phyloP scores from a whole-genome alignment of 2,329 filamentous ascomycete species.

The Chrysosphaeria jannelii region DNA sequence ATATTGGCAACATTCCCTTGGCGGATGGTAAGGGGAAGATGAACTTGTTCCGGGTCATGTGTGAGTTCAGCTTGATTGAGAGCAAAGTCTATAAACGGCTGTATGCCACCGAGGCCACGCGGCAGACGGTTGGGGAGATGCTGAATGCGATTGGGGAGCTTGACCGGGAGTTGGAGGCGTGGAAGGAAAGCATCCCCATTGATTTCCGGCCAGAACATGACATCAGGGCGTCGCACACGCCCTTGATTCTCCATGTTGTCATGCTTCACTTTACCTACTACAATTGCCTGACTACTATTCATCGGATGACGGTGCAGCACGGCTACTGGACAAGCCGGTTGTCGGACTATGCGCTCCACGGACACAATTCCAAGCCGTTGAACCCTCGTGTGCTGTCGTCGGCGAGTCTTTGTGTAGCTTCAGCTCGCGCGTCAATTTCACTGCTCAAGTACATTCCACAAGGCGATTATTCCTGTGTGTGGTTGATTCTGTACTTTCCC shows the following conservation, averaged over 20 bases:
- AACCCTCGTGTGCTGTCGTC: conserved; percentile 90
- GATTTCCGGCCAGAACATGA: conserved; percentile 95
- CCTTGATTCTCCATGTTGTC: conserved; percentile 78
- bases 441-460: conserved; percentile 89
- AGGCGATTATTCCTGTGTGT: conserved; percentile 81
- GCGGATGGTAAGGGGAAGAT: conserved; percentile 73
- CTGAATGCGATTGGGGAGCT: conserved; percentile 89
- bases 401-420: conserved; percentile 71
- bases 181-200: conserved; percentile 85
- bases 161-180: conserved; percentile 66
- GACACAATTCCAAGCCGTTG: conserved; percentile 63
- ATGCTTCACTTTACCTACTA: conserved; percentile 93
- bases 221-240: conserved; percentile 76
- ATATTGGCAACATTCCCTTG: conserved; percentile 79
- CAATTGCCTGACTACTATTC: conserved; percentile 90
- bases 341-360: conserved; percentile 85
- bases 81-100: conserved; percentile 80
- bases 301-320: conserved; percentile 93
- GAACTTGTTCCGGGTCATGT: conserved; percentile 84
- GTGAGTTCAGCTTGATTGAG: conserved; percentile 70
- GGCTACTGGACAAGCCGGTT: conserved; percentile 93
- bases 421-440: conserved; percentile 75
- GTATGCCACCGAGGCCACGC: conserved; percentile 76
- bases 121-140: conserved; percentile 73
- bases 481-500: conserved; percentile 89